Evolutionary conservation across 2,329 filamentous ascomycete genomes (phyloP), one percentile per base, ranked within the genome.

Genomic region (Clonostachys rosea): DNA sequence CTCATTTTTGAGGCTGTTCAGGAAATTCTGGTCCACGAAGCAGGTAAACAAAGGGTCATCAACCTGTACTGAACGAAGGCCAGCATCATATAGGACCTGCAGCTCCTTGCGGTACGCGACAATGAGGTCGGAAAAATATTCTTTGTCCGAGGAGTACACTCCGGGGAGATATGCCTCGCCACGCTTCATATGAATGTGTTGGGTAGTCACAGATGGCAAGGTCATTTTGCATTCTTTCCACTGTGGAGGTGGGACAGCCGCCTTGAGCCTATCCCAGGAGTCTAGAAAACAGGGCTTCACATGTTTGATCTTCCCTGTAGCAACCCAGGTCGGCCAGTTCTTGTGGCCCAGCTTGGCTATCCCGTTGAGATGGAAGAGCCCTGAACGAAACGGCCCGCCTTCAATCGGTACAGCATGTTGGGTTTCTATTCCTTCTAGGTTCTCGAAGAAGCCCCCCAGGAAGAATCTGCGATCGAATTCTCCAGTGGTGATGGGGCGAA

Each of bases 11-110:
- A 71, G 81, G 33, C 80, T 79, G 47, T 73, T 67, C 14, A 84
- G 67, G 80, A 86, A 86, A 51, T 81, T 79, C 36, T 86, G 78
- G 6, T 79, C 84, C 67, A 84, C 87, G 63, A 87, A 87, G 62
- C 86, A 75, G 4, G 66, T 79, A 43, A 86, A 67, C 44, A 81
- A 81, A n/a, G 80, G 81, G 58, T 83, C 81, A 50, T 84, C 81
- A 42, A 80, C 79, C 59, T 82, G 80, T 30, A 81, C 65, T 52
- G 80, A 80, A 30, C 78, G 68, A 52, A 77, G 69, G 17, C 78
- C 78, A 45, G 73, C 72, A 14, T 74, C 69, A 50, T 81, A 81
- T 47, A 82, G 61, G 11, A 75, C 73, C 58, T 71, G 66, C 43
- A 83, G 62, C 61, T 82, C 79, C 49, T 67, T 65, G 50, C 73